phyloP scores from a whole-genome alignment of 2,329 filamentous ascomycete genomes.

The Penicillium polonicum region DNA sequence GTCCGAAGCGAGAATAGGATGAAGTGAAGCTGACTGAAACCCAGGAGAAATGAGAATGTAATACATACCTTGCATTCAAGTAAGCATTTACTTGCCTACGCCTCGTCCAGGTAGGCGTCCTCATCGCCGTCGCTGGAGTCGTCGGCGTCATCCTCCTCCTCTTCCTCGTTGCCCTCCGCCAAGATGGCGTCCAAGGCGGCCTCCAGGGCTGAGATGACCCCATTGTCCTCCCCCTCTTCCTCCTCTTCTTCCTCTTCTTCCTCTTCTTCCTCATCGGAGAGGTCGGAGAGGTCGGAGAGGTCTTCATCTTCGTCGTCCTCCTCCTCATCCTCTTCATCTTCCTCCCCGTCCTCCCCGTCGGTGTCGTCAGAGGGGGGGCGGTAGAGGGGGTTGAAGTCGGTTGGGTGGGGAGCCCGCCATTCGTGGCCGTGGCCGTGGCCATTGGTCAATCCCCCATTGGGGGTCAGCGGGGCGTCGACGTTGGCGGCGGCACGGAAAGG shows the following conservation, averaged over 20 bases:
- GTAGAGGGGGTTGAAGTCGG: neutral
- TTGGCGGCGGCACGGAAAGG: neutral
- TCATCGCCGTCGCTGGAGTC: neutral
- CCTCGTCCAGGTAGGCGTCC: neutral
- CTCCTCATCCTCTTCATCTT: neutral
- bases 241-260: neutral
- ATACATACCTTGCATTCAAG: neutral
- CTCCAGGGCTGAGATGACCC: too few species aligned
- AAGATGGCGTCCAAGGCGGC: neutral
- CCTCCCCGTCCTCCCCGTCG: neutral
- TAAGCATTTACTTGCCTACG: neutral
- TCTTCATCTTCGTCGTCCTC: neutral
- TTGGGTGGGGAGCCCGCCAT: neutral
- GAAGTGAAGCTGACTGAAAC: neutral
- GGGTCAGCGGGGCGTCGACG: neutral
- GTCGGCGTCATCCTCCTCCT: neutral
- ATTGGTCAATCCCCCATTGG: neutral
- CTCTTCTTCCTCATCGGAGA: neutral
- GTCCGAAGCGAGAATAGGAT: neutral
- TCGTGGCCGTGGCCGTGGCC: neutral
- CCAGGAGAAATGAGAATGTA: neutral
- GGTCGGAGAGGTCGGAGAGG: neutral
- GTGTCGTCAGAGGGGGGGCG: neutral
- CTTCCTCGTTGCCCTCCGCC: neutral
- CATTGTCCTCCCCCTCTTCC: too few species aligned